Base-by-base conservation (phyloP, 139 green algal genomes). In the Chlamydomonas incerta region DNA sequence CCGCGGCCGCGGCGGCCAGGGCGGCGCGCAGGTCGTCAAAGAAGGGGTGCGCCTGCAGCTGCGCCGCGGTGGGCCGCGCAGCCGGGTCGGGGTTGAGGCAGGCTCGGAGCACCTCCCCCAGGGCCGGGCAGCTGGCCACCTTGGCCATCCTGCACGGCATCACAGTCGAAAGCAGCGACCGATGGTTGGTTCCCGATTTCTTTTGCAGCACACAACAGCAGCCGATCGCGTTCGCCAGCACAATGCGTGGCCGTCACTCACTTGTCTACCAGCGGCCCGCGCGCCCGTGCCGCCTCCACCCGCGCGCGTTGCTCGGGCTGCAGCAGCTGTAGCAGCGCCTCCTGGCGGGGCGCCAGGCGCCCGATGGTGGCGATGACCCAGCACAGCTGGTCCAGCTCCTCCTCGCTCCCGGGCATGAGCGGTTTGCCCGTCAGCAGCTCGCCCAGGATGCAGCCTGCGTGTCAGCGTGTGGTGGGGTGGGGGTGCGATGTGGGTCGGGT, bases 91-190 rank as follows among this genome's bases (percentile, higher is more conserved):
- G 79, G 35, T 85, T 18, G 5, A 85, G 79, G 47, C 47, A 67
- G 9, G 79, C 79, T 26, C 31, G 52, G 3, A 85, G 23, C 46
- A 57, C 66, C 21, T 75, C 66, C 26, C 14, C 31, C 31, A 85
- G 66, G 24, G 13, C 41, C 11, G 79, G 66, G 60, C 66, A 69
- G 46, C 65, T 50, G 10, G 79, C 50, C 3, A 85, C 31, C 33
- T 68, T 75, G n/a, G 79, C 66, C 29, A 85, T 85, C 47, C 77
- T 83, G 77, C 6, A 70, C n/a, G n/a, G n/a, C n/a, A n/a, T n/a
- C n/a, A n/a, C n/a, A n/a, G n/a, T n/a, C n/a, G n/a, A n/a, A n/a
- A n/a, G n/a, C n/a, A n/a, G n/a, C n/a, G n/a, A n/a, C n/a, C n/a
- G n/a, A n/a, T n/a, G n/a, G n/a, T n/a, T n/a, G n/a, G n/a, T n/a